phyloP scores from a whole-genome alignment of 768 basidiomycete species.

The Mrakia hoshinonis region DNA sequence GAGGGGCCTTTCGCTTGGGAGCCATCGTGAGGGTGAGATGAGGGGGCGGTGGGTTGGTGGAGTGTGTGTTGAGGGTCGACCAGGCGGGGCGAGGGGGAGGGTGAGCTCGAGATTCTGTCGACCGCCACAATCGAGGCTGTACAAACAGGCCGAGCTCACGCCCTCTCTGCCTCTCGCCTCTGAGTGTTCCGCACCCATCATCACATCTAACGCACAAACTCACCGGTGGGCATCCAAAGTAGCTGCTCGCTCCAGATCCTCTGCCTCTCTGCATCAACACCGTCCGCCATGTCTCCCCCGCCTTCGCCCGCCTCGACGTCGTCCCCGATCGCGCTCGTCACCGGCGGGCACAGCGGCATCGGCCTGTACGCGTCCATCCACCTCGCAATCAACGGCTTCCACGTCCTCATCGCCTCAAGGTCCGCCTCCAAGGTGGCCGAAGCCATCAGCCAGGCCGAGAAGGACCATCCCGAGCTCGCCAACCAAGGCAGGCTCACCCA shows the following conservation, averaged over 20 bases:
- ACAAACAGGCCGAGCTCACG: too few relatives aligned
- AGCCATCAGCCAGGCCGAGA: neutral
- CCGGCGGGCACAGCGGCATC: neutral
- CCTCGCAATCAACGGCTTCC: neutral
- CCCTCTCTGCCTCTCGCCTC: too few relatives aligned
- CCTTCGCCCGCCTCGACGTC: neutral
- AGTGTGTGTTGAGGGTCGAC: neutral
- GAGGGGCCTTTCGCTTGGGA: conserved; percentile 28
- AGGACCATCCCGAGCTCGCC: neutral
- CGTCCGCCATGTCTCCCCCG: too few relatives aligned
- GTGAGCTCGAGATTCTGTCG: neutral
- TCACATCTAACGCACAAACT: too few relatives aligned
- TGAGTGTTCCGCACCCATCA: too few relatives aligned
- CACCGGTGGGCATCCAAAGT: too few relatives aligned
- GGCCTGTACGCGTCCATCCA: neutral
- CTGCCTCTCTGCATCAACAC: too few relatives aligned
- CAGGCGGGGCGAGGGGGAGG: neutral
- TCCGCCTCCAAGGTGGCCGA: neutral
- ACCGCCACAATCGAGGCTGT: too few relatives aligned
- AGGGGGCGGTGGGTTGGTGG: neutral
- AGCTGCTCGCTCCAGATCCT: too few relatives aligned
- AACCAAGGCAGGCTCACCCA: neutral
- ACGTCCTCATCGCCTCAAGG: neutral
- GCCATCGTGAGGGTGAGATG: conserved; percentile 11
- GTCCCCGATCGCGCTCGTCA: neutral